These are phyloP conservation scores for Trichosporon sp. DNA, from an alignment of 1,284 basidiomycete species.

Conservation along the genomic window DNA sequence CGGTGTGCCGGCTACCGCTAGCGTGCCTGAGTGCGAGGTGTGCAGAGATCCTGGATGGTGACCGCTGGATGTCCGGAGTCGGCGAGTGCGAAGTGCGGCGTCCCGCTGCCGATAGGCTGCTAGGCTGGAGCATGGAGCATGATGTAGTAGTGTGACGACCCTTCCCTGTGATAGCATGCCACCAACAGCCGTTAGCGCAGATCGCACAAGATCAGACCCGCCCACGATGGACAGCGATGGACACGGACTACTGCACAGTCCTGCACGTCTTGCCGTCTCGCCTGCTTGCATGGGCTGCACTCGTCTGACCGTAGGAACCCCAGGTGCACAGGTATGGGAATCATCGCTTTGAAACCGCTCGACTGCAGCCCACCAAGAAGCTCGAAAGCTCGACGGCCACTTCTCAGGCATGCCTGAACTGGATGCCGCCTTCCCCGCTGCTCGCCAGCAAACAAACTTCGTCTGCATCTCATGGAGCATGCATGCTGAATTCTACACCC, in stretches of 20 bases:
- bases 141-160: not conserved
- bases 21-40: not conserved
- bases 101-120: not conserved
- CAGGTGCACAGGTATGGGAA: not conserved
- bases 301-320: not conserved
- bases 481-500: not conserved
- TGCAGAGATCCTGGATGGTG: not conserved
- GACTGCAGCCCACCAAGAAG: not conserved
- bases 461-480: not conserved
- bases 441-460: not conserved
- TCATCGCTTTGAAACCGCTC: not conserved
- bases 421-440: not conserved
- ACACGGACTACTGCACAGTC: not conserved
- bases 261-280: not conserved
- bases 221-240: too few species aligned
- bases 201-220: not conserved
- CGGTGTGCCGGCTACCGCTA: not conserved
- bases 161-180: not conserved
- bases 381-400: too few species aligned
- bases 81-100: too few species aligned
- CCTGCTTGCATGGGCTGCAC: not conserved
- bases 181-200: not conserved
- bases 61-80: not conserved
- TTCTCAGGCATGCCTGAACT: not conserved
- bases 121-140: too few species aligned